phyloP scores from a whole-genome alignment of 768 basidiomycete species.

The Russula sp. region DNA sequence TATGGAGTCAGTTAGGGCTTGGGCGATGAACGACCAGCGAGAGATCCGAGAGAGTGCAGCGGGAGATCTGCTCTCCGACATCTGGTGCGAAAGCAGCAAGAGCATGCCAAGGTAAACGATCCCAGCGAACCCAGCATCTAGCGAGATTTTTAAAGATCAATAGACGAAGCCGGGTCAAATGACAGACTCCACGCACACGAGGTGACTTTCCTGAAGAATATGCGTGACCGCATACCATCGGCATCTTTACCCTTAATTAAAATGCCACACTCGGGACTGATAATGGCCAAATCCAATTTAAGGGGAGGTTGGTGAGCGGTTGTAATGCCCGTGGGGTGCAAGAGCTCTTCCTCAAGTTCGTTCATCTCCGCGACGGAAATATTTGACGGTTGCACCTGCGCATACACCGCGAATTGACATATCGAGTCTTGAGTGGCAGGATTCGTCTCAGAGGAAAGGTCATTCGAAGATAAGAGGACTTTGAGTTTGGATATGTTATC shows the following conservation, averaged over 20 bases:
- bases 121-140: slow-evolving; percentile 72
- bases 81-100: slow-evolving; percentile 68
- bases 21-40: slow-evolving; percentile 76
- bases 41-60: slow-evolving; percentile 77
- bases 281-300: slow-evolving; percentile 57
- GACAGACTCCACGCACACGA: slow-evolving; percentile 38
- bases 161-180: slow-evolving; percentile 2
- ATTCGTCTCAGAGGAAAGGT: slow-evolving; percentile 20
- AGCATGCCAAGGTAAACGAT: slow-evolving; percentile 67
- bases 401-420: slow-evolving; percentile 66
- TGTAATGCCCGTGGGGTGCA: slow-evolving; percentile 68
- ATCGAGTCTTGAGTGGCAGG: slow-evolving; percentile 39
- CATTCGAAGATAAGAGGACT: slow-evolving; percentile 11
- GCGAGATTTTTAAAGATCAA: not conserved
- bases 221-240: slow-evolving; percentile 51
- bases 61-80: slow-evolving; percentile 70
- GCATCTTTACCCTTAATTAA: slow-evolving; percentile 64
- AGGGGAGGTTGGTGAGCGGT: slow-evolving; percentile 57
- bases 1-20: slow-evolving; percentile 76
- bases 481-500: slow-evolving; percentile 21
- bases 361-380: slow-evolving; percentile 56
- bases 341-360: slow-evolving; percentile 71
- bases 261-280: slow-evolving; percentile 81
- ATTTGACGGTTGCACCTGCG: slow-evolving; percentile 55
- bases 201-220: slow-evolving; percentile 46